phyloP scores from a whole-genome alignment of 1,139 yeast species.

The Candida sanyaensis region DNA sequence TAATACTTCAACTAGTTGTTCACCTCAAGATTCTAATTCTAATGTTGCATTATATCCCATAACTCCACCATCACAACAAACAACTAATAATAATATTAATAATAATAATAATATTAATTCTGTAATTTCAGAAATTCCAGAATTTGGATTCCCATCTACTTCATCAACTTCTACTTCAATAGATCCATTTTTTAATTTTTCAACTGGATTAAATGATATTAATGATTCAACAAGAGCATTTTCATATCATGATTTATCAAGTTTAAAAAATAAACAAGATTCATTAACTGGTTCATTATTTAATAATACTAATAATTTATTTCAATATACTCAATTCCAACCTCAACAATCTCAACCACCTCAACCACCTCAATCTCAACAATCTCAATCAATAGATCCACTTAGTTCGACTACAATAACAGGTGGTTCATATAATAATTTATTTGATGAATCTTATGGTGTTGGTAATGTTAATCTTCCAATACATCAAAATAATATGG shows the following conservation, averaged over 20 bases:
- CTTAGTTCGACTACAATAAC: background rate
- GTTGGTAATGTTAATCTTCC: background rate
- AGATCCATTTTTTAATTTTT: slow-evolving; percentile 7
- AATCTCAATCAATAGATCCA: background rate
- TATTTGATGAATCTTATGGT: background rate
- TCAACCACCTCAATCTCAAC: background rate
- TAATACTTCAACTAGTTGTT: background rate
- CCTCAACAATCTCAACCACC: background rate
- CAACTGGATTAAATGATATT: slow-evolving; percentile 2
- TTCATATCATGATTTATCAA: slow-evolving; percentile 31
- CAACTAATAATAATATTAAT: slow-evolving; percentile 2
- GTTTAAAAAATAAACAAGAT: slow-evolving; percentile 5
- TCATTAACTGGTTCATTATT: slow-evolving; percentile 9
- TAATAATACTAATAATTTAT: slow-evolving; percentile 5
- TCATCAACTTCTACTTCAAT: background rate
- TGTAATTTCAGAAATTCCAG: slow-evolving; percentile 8
- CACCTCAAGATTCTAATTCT: background rate
- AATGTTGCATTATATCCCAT: slow-evolving; percentile 5
- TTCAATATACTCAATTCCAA: slow-evolving; percentile 7
- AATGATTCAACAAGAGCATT: slow-evolving; percentile 20
- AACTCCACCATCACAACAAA: slow-evolving; percentile 14
- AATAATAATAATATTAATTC: slow-evolving; percentile 7
- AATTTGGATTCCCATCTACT: slow-evolving; percentile 4
- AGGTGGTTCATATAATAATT: background rate
- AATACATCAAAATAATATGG: no score